phyloP scores from a whole-genome alignment of 495 filamentous ascomycete genomes.

The Cladorrhinum samala region DNA sequence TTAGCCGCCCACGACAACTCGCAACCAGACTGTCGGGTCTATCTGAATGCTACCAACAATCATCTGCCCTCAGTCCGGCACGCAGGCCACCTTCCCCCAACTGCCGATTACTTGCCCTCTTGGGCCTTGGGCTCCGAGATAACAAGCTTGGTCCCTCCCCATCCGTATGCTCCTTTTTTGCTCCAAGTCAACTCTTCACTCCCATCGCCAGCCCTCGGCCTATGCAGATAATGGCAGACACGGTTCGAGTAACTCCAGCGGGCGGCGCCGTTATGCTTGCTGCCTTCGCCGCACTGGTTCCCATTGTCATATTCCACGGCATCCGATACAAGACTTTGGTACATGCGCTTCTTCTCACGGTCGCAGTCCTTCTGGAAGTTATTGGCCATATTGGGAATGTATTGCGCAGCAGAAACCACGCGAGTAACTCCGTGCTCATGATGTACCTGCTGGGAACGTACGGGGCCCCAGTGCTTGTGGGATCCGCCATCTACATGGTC shows the following conservation, averaged over 20 bases:
- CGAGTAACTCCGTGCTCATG: conserved; percentile 22
- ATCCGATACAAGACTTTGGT: conserved; percentile 30
- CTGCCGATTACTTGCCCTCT: too few species aligned
- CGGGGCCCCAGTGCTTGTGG: conserved; percentile 34
- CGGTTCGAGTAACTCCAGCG: conserved; percentile 19
- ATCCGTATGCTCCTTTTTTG: too few species aligned
- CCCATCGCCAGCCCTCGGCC: too few species aligned
- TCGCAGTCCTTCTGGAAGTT: conserved; percentile 33
- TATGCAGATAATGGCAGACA: not conserved
- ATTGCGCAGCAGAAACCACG: conserved; percentile 24
- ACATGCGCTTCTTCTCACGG: conserved; percentile 27
- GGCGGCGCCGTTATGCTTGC: conserved; percentile 34
- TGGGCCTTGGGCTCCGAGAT: too few species aligned
- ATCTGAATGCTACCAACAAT: not conserved
- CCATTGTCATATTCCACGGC: conserved; percentile 30
- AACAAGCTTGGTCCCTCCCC: too few species aligned
- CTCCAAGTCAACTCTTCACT: too few species aligned
- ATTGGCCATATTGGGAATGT: conserved; percentile 37
- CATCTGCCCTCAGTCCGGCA: too few species aligned
- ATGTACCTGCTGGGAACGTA: conserved; percentile 36
- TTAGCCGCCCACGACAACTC: conserved; percentile 7
- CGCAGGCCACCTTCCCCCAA: too few species aligned
- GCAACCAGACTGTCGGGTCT: conserved; percentile 14
- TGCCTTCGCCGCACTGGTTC: conserved; percentile 33
- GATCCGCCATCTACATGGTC: conserved; percentile 29